These are phyloP conservation scores for Alternaria ethzedia DNA, from an alignment of 2,329 filamentous ascomycete species.

Conservation along the genomic window DNA sequence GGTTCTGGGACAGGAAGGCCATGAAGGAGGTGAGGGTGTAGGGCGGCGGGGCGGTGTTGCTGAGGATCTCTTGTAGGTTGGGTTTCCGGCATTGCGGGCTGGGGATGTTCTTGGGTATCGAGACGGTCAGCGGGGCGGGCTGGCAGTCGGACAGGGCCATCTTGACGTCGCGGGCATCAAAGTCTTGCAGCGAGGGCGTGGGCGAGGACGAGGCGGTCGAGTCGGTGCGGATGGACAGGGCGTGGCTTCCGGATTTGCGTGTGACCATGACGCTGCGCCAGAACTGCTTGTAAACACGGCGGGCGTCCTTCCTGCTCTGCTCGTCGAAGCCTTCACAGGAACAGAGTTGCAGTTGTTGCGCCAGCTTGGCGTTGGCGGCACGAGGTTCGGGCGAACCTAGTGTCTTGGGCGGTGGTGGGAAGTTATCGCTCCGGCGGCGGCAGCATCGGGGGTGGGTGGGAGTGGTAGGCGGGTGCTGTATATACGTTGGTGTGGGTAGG, in stretches of 20 bases:
- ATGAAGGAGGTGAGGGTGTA: constrained; percentile 94
- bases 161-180: constrained; percentile 55
- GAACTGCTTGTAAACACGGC: constrained; percentile 46
- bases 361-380: constrained; percentile 47
- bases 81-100: constrained; percentile 67
- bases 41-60: constrained; percentile 83
- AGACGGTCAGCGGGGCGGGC: constrained; percentile 57
- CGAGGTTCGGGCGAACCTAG: constrained; percentile 45
- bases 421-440: constrained; percentile 3
- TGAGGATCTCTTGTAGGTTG: constrained; percentile 83
- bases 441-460: background rate
- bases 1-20: constrained; percentile 95
- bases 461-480: background rate
- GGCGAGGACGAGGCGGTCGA: constrained; percentile 44
- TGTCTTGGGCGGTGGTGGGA: constrained; percentile 20
- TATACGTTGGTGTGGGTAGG: constrained; percentile 8
- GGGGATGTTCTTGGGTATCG: constrained; percentile 52
- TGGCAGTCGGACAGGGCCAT: constrained; percentile 57
- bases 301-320: constrained; percentile 41
- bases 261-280: constrained; percentile 49
- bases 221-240: constrained; percentile 42
- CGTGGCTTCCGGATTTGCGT: constrained; percentile 35
- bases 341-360: constrained; percentile 43
- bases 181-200: constrained; percentile 37
- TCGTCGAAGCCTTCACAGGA: constrained; percentile 43